Evolutionary conservation across 345 rosid species (phyloP).

Genomic region (Populus davidiana): DNA sequence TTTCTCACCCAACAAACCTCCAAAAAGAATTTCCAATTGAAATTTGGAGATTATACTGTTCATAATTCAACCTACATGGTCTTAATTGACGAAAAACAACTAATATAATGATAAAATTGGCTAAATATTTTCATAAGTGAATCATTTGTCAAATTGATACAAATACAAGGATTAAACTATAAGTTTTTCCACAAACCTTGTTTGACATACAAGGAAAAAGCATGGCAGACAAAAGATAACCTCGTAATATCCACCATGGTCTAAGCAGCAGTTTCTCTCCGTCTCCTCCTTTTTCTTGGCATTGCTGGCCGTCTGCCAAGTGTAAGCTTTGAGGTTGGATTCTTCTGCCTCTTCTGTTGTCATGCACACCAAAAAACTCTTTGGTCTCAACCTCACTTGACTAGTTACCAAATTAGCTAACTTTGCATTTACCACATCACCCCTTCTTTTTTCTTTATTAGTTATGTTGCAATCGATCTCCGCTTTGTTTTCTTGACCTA

Average conservation of each 20-base stretch:
- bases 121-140: too few species aligned
- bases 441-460: background rate
- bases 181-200: background rate
- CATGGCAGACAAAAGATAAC: slow-evolving; percentile 1
- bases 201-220: background rate
- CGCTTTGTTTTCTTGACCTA: background rate
- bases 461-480: background rate
- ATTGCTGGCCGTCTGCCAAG: slow-evolving; percentile 12
- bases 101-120: too few species aligned
- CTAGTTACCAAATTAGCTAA: background rate
- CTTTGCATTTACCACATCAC: background rate
- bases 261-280: background rate
- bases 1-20: too few species aligned
- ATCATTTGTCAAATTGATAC: background rate
- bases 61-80: too few species aligned
- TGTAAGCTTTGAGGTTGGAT: background rate
- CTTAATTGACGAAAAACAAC: too few species aligned
- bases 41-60: too few species aligned
- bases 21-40: too few species aligned
- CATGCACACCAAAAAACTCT: background rate
- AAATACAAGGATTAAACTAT: background rate
- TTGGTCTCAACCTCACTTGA: background rate
- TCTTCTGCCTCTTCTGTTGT: background rate
- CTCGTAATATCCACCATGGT: slow-evolving; percentile 18
- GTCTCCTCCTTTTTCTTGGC: background rate